These are phyloP conservation scores for Candida corydali DNA, from an alignment of 805 yeast genomes.

Conservation along the genomic window DNA sequence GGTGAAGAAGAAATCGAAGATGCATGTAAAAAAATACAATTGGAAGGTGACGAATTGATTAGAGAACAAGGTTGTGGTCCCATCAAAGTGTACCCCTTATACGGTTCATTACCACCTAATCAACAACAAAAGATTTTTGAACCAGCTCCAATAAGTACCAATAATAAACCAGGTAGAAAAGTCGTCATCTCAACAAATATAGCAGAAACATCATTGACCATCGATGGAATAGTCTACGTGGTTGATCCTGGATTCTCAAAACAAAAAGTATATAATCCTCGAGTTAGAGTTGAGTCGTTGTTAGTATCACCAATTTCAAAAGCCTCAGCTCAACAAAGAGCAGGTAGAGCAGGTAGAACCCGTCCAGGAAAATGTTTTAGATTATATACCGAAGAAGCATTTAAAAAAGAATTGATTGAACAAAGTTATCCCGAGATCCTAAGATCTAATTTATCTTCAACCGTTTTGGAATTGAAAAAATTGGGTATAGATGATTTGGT, in stretches of 20 bases:
- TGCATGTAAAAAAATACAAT: conserved; percentile 81
- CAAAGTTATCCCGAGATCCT: conserved; percentile 96
- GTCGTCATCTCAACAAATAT: conserved; percentile 90
- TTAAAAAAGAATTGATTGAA: conserved; percentile 86
- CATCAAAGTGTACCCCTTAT: conserved; percentile 81
- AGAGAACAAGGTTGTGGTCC: conserved; percentile 93
- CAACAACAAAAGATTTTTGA: conserved; percentile 93
- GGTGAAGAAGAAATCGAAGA: conserved; percentile 99
- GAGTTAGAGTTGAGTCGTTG: conserved; percentile 91
- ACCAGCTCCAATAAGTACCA: conserved; percentile 75
- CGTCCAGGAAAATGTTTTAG: conserved; percentile 98
- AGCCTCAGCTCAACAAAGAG: conserved; percentile 97
- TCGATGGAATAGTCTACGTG: conserved; percentile 95
- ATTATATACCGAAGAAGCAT: conserved; percentile 94
- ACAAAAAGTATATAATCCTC: conserved; percentile 94
- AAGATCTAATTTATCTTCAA: conserved; percentile 83
- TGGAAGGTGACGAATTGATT: conserved; percentile 84
- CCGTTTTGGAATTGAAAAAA: conserved; percentile 89
- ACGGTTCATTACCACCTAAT: conserved; percentile 94
- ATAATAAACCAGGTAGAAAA: conserved; percentile 88
- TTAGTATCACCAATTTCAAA: conserved; percentile 94
- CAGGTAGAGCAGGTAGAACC: conserved; percentile 99
- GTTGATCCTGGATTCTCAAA: conserved; percentile 97
- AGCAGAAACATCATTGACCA: conserved; percentile 96
- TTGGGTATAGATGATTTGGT: conserved; percentile 94